A percentile compares a stretch with the other conserved stretches of the same genome.
Conservation (phyloP, 148 eudicot genomes). For the Beta vulgaris region DNA sequence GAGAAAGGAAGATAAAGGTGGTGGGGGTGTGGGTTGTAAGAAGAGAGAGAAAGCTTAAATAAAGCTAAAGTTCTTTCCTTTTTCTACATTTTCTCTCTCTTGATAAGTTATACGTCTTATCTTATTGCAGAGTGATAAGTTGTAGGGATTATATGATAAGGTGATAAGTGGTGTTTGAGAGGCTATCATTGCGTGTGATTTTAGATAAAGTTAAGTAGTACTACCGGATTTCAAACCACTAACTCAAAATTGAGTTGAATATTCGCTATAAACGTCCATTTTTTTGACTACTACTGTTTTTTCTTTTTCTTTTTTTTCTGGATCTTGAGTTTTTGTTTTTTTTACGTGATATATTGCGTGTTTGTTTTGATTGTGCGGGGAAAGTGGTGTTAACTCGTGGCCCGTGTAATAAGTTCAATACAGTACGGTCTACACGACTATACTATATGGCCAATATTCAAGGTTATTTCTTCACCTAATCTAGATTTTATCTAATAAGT, state of each 20-base stretch:
- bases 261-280: slow-evolving; percentile 46
- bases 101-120: slow-evolving; percentile 55
- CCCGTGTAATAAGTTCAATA: too few species aligned
- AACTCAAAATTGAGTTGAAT: slow-evolving; percentile 53
- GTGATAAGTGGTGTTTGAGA: slow-evolving; percentile 3
- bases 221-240: slow-evolving; percentile 51
- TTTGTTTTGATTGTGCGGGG: not conserved
- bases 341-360: not conserved
- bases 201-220: slow-evolving; percentile 23
- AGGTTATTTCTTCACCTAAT: too few species aligned
- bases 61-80: too few species aligned
- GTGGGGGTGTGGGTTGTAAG: slow-evolving; percentile 20
- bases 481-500: too few species aligned
- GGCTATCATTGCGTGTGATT: slow-evolving; percentile 27
- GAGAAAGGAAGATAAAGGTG: slow-evolving; percentile 22
- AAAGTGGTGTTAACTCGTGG: too few species aligned
- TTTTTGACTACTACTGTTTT: slow-evolving; percentile 7
- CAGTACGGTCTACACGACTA: too few species aligned
- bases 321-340: not conserved
- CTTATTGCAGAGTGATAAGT: slow-evolving; percentile 41
- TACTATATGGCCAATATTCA: too few species aligned
- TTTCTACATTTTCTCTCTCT: not conserved
- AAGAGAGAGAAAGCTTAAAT: too few species aligned
- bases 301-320: not conserved
- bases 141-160: slow-evolving; percentile 47